Percentiles rank a stretch among this genome's conserved stretches.
Evolutionary conservation across 116 monocot species (phyloP).

Genomic region (Zostera marina): DNA sequence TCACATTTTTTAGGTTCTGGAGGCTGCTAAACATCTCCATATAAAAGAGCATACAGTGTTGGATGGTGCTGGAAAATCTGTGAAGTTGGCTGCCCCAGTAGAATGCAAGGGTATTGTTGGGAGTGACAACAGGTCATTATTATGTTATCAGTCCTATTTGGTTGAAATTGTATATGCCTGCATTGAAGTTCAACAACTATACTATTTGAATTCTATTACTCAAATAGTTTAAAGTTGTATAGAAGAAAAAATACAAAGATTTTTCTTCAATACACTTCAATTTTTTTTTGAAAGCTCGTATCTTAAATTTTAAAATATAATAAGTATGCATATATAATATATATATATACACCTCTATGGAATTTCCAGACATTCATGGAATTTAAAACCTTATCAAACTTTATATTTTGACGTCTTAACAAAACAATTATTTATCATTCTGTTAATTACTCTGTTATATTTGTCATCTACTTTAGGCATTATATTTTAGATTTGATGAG

Average conservation of each 20-base stretch:
- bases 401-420: too few species aligned
- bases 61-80: conserved; percentile 78
- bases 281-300: too few species aligned
- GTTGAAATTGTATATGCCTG: neutral
- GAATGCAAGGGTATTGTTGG: conserved; percentile 99
- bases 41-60: conserved; percentile 78
- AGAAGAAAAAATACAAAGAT: too few species aligned
- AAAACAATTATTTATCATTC: neutral
- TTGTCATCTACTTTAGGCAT: conserved; percentile 32
- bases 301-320: too few species aligned
- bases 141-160: neutral
- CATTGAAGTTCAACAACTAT: neutral
- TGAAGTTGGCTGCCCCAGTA: conserved; percentile 89
- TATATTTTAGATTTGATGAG: conserved; percentile 99
- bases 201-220: too few species aligned
- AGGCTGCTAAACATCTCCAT: conserved; percentile 76
- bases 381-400: too few species aligned
- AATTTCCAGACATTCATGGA: too few species aligned
- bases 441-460: neutral
- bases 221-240: too few species aligned
- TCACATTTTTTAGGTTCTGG: conserved; percentile 39
- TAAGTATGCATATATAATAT: too few species aligned
- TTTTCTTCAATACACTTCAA: too few species aligned
- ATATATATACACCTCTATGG: too few species aligned
- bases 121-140: conserved; percentile 87